Evolutionary conservation across 1,284 basidiomycete species (phyloP), one percentile per base, ranked within the genome.

Genomic region (Apiotrichum porosum): DNA sequence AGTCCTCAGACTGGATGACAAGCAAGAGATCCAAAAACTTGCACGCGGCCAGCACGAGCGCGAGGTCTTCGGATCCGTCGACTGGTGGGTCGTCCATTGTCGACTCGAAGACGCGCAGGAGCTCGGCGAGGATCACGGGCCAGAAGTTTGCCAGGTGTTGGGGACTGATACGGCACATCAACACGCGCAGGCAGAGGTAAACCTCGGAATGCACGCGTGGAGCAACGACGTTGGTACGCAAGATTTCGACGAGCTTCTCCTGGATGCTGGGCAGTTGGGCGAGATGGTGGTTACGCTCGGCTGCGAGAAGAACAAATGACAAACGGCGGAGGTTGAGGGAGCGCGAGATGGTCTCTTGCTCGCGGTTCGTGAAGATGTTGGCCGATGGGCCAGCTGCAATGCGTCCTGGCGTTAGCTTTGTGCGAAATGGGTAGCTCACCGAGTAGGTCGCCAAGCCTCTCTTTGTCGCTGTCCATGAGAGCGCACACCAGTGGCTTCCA

Each of bases 331-430:
- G 77, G 60, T 89, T 94, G 44, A 92, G 76, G 1, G 90, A 89
- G n/a, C 91, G 83, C 14, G 86, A 76, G 0, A 91, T 75, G 79
- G 88, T 90, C 75, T 99, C 95, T 44, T 90, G 86, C 69, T 98
- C 94, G 43, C 88, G 80, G 65, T 93, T 98, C 18, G 90, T 86
- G 71, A 99, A 99, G 51, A 99, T 97, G 65, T 97, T 98, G 22
- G 89, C 84, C 0, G 92, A 93, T 2, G 92, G 84, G 0, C 85
- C 82, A 1, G 89, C 84, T 0, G 87, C 83, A 47, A 94, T 82
- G 64, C 87, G 88, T 52, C 79, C 88, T 88, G 65, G 9, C 56
- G n/a, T 44, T 54, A 13, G 41, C 40, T 23, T 14, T 5, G 17
- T 14, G 1, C 6, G 4, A 15, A 15, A 5, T 22, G 17, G 18